Base-by-base conservation (phyloP, 2,329 filamentous ascomycete species). In the Colletotrichum abscissum region DNA sequence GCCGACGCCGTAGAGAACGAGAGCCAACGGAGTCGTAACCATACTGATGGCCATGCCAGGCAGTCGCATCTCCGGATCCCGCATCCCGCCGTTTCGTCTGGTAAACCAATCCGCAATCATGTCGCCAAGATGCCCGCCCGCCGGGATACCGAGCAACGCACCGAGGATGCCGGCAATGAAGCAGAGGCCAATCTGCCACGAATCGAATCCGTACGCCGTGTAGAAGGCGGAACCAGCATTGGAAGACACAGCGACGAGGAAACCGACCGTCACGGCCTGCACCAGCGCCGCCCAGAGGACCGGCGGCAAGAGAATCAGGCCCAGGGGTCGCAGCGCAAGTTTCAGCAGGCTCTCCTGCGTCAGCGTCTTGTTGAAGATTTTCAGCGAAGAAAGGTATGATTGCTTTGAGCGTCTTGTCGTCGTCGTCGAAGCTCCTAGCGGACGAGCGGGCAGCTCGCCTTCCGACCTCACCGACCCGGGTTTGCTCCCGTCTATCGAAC, bases 21-120 rank as follows among this genome's bases (percentile, higher is more conserved):
- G 74, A 0, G 83, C 78, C 11, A 88, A 76, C 0, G 87, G 87
- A 4, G 88, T 86, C 16, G 88, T 85, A 33, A 89, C 78, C 76
- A 88, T 79, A 75, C 87, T 89, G 0, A 88, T 82, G 12, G 84
- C 78, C 22, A 91, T 84, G 5, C 86, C 86, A 1, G 88, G 88
- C 5, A 91, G 79, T n/a, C 89, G 83, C 88, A 91, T 90, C 77
- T 91, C 88, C 0, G 89, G 88, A 63, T 90, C 86, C n/a, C 89
- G 83, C 24, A 91, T 83, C 5, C 89, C 89, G 4, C 85, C 83
- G 75, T 91, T 91, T 33, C 83, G 82, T 65, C 79, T 81, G 0
- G 89, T 91, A 26, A 88, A 81, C 67, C 80, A 83, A 62, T 88
- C 86, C 22, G 87, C 86, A 9, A 86, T 79, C 78, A 81, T 82